These are phyloP conservation scores for Fusarium tanahbumbuense DNA, from an alignment of 2,329 filamentous ascomycete species.

Conservation along the genomic window DNA sequence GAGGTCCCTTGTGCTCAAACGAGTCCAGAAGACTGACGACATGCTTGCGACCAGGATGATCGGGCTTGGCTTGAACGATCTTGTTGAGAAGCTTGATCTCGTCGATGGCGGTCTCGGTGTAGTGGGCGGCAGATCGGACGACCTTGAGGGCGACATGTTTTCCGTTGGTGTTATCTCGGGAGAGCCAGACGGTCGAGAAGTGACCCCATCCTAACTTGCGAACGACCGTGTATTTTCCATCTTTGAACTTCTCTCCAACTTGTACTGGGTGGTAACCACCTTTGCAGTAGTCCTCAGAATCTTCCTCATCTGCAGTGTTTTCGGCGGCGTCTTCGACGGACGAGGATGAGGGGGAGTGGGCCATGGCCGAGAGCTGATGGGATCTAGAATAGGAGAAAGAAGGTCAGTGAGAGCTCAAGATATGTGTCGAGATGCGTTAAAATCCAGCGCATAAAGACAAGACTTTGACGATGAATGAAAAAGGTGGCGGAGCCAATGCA, in stretches of 20 bases:
- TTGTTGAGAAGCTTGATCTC: slow-evolving; percentile 98
- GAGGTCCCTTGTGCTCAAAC: slow-evolving; percentile 97
- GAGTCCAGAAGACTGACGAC: slow-evolving; percentile 96
- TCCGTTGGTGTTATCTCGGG: slow-evolving; percentile 83
- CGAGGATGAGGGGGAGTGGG: slow-evolving; percentile 81
- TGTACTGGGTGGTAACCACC: slow-evolving; percentile 96
- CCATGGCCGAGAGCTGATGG: slow-evolving; percentile 67
- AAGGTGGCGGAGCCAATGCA: slow-evolving; percentile 40
- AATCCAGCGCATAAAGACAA: slow-evolving; percentile 24
- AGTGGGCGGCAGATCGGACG: slow-evolving; percentile 96
- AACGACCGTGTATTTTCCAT: slow-evolving; percentile 95
- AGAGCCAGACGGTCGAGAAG: slow-evolving; percentile 95
- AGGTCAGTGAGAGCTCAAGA: slow-evolving; percentile 31
- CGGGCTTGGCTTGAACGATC: slow-evolving; percentile 93
- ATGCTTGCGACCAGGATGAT: slow-evolving; percentile 93
- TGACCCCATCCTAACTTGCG: slow-evolving; percentile 98
- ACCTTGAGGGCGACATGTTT: slow-evolving; percentile 99
- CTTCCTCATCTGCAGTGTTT: slow-evolving; percentile 96
- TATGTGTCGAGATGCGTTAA: slow-evolving; percentile 10
- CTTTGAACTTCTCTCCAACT: slow-evolving; percentile 96
- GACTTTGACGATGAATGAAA: slow-evolving; percentile 24
- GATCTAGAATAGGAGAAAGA: slow-evolving; percentile 55
- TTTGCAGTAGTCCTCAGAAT: slow-evolving; percentile 99
- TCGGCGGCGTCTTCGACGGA: slow-evolving; percentile 87
- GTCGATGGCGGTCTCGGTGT: slow-evolving; percentile 98